Percentiles rank a stretch among this genome's conserved stretches.
phyloP scores from a whole-genome alignment of 345 rosid genomes.

The Ailanthus altissimus region DNA sequence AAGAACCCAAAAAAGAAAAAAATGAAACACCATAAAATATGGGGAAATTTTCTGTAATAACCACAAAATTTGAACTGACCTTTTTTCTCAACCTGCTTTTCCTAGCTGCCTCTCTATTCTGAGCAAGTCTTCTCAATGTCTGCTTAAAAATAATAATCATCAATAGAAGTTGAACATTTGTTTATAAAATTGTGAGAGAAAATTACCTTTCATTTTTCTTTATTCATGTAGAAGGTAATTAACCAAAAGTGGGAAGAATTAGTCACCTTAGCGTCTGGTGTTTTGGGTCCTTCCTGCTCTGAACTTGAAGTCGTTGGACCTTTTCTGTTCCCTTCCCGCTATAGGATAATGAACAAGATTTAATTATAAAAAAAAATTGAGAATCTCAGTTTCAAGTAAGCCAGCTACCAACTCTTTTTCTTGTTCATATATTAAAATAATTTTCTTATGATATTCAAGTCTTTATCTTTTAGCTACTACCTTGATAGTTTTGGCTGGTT shows the following conservation, averaged over 20 bases:
- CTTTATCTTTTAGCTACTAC: conserved; percentile 22
- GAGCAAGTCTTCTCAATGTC: conserved; percentile 97
- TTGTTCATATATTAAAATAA: not conserved
- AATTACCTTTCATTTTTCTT: not conserved
- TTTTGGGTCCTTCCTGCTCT: conserved; percentile 59
- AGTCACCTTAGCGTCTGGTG: conserved; percentile 62
- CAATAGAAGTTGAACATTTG: not conserved
- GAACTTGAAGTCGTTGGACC: conserved; percentile 51
- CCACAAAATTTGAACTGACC: conserved; percentile 32
- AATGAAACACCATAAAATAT: not conserved
- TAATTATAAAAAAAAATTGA: not conserved
- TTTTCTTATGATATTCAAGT: not conserved
- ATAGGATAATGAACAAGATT: conserved; percentile 20
- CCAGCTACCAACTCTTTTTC: conserved; percentile 17
- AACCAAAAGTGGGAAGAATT: not conserved
- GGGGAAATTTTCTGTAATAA: not conserved
- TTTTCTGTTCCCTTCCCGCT: conserved; percentile 58
- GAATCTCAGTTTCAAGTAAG: conserved; percentile 26
- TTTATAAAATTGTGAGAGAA: not conserved
- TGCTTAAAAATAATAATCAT: conserved; percentile 25
- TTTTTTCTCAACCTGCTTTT: conserved; percentile 95
- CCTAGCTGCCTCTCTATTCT: conserved; percentile 99
- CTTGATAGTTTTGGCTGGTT: conserved; percentile 52
- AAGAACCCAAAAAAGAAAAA: not conserved
- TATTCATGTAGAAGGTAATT: not conserved